Conservation (phyloP, 805 yeast species). For the Helenozyma rhizophorensis region DNA sequence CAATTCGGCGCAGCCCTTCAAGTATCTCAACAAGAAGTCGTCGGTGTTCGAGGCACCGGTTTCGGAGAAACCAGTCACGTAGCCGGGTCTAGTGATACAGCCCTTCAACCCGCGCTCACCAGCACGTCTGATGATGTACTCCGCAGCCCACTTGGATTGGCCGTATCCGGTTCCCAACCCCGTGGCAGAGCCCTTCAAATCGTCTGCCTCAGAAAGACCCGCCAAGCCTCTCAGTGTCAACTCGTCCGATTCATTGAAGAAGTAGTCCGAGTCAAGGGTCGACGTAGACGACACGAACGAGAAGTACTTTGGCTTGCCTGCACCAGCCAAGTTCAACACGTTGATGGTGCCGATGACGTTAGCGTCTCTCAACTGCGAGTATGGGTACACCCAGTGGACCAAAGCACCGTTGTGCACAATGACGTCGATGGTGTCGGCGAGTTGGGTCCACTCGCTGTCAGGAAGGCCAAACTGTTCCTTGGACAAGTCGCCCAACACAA, state of each 20-base stretch:
- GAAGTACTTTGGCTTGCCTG: slow-evolving; percentile 81
- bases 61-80: slow-evolving; percentile 78
- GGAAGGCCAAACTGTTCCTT: slow-evolving; percentile 66
- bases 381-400: slow-evolving; percentile 98
- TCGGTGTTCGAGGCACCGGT: slow-evolving; percentile 94
- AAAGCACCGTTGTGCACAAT: slow-evolving; percentile 96
- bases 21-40: slow-evolving; percentile 89
- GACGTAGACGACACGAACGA: slow-evolving; percentile 96
- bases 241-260: slow-evolving; percentile 70
- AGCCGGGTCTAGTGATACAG: slow-evolving; percentile 91
- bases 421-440: slow-evolving; percentile 65
- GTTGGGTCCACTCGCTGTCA: slow-evolving; percentile 50
- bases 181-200: slow-evolving; percentile 69
- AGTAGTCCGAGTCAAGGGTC: slow-evolving; percentile 80
- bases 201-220: slow-evolving; percentile 83
- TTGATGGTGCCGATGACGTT: slow-evolving; percentile 87
- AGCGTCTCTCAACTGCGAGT: slow-evolving; percentile 83
- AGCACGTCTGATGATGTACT: slow-evolving; percentile 80
- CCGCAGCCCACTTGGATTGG: slow-evolving; percentile 97
- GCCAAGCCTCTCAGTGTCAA: slow-evolving; percentile 55
- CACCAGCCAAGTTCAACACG: slow-evolving; percentile 69
- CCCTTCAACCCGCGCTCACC: slow-evolving; percentile 87
- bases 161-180: slow-evolving; percentile 95
- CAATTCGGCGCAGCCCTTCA: slow-evolving; percentile 90
- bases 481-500: slow-evolving; percentile 81